Evolutionary conservation across 805 yeast genomes (phyloP), one percentile per base, ranked within the genome.

Genomic region (Hanseniaspora valbyensis): DNA sequence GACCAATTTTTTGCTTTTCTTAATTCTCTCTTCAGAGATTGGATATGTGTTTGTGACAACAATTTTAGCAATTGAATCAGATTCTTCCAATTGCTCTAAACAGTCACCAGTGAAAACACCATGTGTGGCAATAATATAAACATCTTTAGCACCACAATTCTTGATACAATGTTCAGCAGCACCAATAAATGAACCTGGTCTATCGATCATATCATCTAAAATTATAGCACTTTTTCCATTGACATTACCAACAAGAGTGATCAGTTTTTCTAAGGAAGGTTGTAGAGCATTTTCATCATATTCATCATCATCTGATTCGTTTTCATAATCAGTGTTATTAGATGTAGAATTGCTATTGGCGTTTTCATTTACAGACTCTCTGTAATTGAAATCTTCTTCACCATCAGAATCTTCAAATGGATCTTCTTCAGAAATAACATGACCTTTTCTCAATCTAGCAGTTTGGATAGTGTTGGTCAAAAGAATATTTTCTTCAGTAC

Each of bases 41-140:
- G 99, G 98, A 61, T 87, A 92, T 2, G 98, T 89, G 69, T 92
- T 92, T 24, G 99, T 92, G 53, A 88, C 96, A 48, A 92, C 92
- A 53, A 92, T 78, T 66, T 84, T 83, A 68, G 90, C 95, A 58
- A 92, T 87, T 61, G 82, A 88, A 46, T 80, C 77, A 57, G 88
- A 83, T 39, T 73, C 80, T 58, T 82, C 81, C 64, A 92, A 74
- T 52, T 75, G 76, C 60, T 86, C 94, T 50, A 92, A 72, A 60
- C 95, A 87, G 56, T 81, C 81, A 58, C 86, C 94, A 56, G 87
- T 80, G 68, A 92, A 90, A 39, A 90, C 76, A 57, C 98, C 99
- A 62, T 92, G 99, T 3, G 97, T 90, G 14, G 96, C 97, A 54
- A 92, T 80, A 22, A 92, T 79, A 59, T 83, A 85, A 25, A 92